A percentile compares a stretch with the other conserved stretches of the same genome.
These are phyloP conservation scores for Funneliformis geosporum DNA, from an alignment of 192 early-diverging fungal species.

Conservation along the genomic window DNA sequence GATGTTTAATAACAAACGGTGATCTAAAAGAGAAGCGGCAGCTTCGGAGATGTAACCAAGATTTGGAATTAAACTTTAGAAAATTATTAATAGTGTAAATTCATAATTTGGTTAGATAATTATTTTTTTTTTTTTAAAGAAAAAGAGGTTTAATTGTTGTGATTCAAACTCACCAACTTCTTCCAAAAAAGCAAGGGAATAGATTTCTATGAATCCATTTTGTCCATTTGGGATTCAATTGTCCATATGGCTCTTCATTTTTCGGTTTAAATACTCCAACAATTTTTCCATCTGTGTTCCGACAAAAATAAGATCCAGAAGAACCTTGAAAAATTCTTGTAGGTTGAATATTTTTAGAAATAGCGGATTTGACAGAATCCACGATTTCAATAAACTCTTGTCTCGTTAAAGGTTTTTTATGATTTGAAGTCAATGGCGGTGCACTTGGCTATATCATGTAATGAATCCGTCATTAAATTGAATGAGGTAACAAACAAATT, in stretches of 20 bases:
- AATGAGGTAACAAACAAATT: background rate
- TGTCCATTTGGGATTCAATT: conserved; percentile 81
- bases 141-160: background rate
- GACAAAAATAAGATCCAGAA: conserved; percentile 90
- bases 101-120: background rate
- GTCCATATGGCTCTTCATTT: conserved; percentile 72
- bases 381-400: conserved; percentile 49
- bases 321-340: conserved; percentile 71
- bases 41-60: conserved; percentile 88
- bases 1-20: conserved; percentile 70
- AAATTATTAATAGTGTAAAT: background rate
- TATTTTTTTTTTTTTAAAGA: background rate
- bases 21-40: conserved; percentile 80
- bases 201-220: conserved; percentile 90
- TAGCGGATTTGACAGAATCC: conserved; percentile 54
- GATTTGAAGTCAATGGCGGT: conserved; percentile 27
- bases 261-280: conserved; percentile 91
- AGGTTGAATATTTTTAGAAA: conserved; percentile 47
- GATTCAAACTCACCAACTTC: conserved; percentile 56
- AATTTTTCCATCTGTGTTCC: conserved; percentile 68
- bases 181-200: conserved; percentile 88
- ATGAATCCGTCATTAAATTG: background rate
- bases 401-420: conserved; percentile 47
- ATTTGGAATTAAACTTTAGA: conserved; percentile 76
- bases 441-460: background rate